A percentile compares a stretch with the other conserved stretches of the same genome.
Evolutionary conservation across 768 basidiomycete species (phyloP).

Genomic region (Baorangia bicolor): DNA sequence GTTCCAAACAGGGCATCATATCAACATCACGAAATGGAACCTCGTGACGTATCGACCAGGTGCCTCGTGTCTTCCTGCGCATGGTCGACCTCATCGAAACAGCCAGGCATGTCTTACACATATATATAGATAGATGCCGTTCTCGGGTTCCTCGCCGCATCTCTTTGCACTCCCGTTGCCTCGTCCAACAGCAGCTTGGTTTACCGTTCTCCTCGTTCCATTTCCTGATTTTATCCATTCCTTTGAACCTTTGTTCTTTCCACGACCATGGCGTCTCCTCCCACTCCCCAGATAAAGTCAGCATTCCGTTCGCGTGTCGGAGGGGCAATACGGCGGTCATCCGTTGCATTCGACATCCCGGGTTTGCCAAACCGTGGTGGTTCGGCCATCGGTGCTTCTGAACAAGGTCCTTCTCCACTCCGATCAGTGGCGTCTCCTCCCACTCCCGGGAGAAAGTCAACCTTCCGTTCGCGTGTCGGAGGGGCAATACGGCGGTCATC

Average conservation of each 20-base stretch:
- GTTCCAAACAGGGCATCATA: too few relatives aligned
- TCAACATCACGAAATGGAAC: conserved; percentile 24
- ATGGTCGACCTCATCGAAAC: conserved; percentile 37
- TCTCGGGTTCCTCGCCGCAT: conserved; percentile 19
- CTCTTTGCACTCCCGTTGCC: conserved; percentile 23
- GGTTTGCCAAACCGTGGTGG: conserved; percentile 31
- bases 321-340: conserved; percentile 58
- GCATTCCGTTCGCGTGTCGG: conserved; percentile 62
- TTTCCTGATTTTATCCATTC: conserved; percentile 10
- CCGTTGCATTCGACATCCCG: conserved; percentile 48
- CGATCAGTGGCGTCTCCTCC: conserved; percentile 30
- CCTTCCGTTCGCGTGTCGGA: conserved; percentile 61
- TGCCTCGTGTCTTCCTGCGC: conserved; percentile 27
- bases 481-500: conserved; percentile 62
- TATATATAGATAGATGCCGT: conserved; percentile 30
- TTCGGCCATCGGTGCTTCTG: too few relatives aligned
- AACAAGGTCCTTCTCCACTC: too few relatives aligned
- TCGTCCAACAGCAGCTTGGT: conserved; percentile 6
- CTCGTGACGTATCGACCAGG: conserved; percentile 14
- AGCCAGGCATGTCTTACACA: conserved; percentile 30
- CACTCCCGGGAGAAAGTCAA: conserved; percentile 36
- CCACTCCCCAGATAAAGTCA: conserved; percentile 35
- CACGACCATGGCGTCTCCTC: conserved; percentile 29
- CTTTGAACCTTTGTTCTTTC: conserved; percentile 7
- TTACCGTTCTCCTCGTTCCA: conserved; percentile 7